These are phyloP conservation scores for Penicillium tannophilum DNA, from an alignment of 495 filamentous ascomycete genomes.

Conservation along the genomic window DNA sequence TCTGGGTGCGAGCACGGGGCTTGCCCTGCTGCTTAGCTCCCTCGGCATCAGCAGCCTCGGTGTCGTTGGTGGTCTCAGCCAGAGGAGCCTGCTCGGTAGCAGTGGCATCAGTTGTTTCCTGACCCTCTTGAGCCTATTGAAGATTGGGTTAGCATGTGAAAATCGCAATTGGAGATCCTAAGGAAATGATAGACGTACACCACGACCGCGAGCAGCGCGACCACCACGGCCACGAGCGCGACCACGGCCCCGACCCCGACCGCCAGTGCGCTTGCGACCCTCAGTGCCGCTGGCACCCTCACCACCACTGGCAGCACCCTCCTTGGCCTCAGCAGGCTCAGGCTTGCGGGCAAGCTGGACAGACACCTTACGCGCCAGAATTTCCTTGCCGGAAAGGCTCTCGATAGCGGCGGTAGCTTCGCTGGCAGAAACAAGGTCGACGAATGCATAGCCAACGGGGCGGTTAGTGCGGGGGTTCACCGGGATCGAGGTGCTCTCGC, in stretches of 20 bases:
- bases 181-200: slow-evolving; percentile 54
- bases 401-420: slow-evolving; percentile 94
- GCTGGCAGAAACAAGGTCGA: slow-evolving; percentile 89
- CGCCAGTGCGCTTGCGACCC: slow-evolving; percentile 76
- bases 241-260: slow-evolving; percentile 74
- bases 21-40: slow-evolving; percentile 47
- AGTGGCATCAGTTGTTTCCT: slow-evolving; percentile 45
- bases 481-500: slow-evolving; percentile 96
- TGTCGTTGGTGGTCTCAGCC: slow-evolving; percentile 63
- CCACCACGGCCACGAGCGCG: slow-evolving; percentile 73
- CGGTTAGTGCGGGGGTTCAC: slow-evolving; percentile 98
- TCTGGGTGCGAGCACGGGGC: slow-evolving; percentile 51
- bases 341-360: slow-evolving; percentile 98
- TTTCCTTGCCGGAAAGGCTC: slow-evolving; percentile 93
- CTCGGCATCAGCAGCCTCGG: slow-evolving; percentile 52
- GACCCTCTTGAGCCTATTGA: slow-evolving; percentile 30
- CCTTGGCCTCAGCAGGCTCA: slow-evolving; percentile 79
- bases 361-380: slow-evolving; percentile 96
- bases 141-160: slow-evolving; percentile 11
- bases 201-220: slow-evolving; percentile 63
- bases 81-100: slow-evolving; percentile 56
- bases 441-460: slow-evolving; percentile 98
- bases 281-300: slow-evolving; percentile 72
- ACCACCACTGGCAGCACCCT: slow-evolving; percentile 64
- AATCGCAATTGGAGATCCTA: slow-evolving; percentile 5